Percentiles rank a stretch among this genome's conserved stretches.
These are phyloP conservation scores for Hypomontagnella submonticulosa DNA, from an alignment of 495 filamentous ascomycete species.

Conservation along the genomic window DNA sequence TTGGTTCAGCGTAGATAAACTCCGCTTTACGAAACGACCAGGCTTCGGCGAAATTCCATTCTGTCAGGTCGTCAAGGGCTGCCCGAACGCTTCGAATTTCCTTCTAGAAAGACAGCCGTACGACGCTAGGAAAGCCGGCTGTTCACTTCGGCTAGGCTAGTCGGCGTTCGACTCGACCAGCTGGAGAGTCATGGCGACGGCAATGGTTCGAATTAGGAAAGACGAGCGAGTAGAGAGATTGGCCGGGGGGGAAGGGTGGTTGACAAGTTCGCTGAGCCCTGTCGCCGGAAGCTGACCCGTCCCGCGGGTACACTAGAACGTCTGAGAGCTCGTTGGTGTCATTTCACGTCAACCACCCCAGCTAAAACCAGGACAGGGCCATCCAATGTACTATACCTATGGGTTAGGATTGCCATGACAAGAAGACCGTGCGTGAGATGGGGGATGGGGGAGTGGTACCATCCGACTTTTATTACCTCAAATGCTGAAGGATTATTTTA, in stretches of 20 bases:
- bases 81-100: conserved; percentile 27
- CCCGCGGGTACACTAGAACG: conserved; percentile 27
- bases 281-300: conserved; percentile 40
- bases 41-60: conserved; percentile 32
- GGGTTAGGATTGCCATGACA: conserved; percentile 22
- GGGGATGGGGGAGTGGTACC: conserved; percentile 19
- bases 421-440: conserved; percentile 35
- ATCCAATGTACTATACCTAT: conserved; percentile 21
- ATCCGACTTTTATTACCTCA: conserved; percentile 15
- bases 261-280: conserved; percentile 20
- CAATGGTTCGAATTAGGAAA: conserved; percentile 29
- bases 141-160: conserved; percentile 15
- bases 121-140: not conserved
- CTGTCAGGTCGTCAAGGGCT: conserved; percentile 6
- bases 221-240: conserved; percentile 24
- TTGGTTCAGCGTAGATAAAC: conserved; percentile 3
- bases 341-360: conserved; percentile 22
- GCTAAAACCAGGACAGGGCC: conserved; percentile 21
- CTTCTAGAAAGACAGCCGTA: conserved; percentile 34
- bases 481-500: conserved; percentile 8
- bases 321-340: conserved; percentile 33
- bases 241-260: not conserved
- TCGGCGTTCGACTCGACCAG: not conserved
- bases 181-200: conserved; percentile 23
- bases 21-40: conserved; percentile 22